Percentiles rank a stretch among this genome's conserved stretches.
phyloP scores from a whole-genome alignment of 1,284 basidiomycete genomes.

The Peniophora sp. region DNA sequence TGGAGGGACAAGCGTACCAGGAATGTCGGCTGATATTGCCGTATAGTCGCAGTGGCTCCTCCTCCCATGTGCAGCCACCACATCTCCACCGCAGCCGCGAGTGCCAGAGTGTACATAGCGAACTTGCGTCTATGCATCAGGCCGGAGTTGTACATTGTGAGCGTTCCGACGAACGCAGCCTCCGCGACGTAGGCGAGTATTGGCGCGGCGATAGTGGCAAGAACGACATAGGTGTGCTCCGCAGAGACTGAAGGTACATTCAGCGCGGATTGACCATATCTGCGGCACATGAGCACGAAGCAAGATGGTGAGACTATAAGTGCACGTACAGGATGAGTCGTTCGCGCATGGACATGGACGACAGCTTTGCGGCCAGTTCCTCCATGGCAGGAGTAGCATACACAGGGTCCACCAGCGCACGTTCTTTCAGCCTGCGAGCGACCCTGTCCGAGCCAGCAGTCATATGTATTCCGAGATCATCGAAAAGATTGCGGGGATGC shows the following conservation, averaged over 20 bases:
- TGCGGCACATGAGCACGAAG: conserved; percentile 20
- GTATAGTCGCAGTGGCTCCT: conserved; percentile 34
- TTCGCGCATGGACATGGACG: conserved; percentile 48
- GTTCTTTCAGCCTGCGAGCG: conserved; percentile 39
- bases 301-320: neutral
- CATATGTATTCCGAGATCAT: conserved; percentile 42
- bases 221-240: conserved; percentile 49
- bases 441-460: conserved; percentile 38
- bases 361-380: conserved; percentile 44
- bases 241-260: conserved; percentile 56
- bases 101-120: conserved; percentile 39
- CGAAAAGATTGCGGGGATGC: conserved; percentile 58
- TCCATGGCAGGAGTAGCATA: conserved; percentile 39
- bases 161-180: conserved; percentile 44
- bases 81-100: conserved; percentile 40
- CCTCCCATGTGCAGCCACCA: conserved; percentile 43
- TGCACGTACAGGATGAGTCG: conserved; percentile 57
- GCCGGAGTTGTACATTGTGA: conserved; percentile 29
- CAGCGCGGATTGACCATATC: conserved; percentile 55
- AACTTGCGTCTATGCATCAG: conserved; percentile 42
- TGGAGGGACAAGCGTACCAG: conserved; percentile 39
- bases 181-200: conserved; percentile 53
- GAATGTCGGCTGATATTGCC: conserved; percentile 26
- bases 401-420: conserved; percentile 19
- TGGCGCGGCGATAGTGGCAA: conserved; percentile 38